These are phyloP conservation scores for Cichorium intybus DNA, from an alignment of 140 eudicot genomes.

Conservation along the genomic window DNA sequence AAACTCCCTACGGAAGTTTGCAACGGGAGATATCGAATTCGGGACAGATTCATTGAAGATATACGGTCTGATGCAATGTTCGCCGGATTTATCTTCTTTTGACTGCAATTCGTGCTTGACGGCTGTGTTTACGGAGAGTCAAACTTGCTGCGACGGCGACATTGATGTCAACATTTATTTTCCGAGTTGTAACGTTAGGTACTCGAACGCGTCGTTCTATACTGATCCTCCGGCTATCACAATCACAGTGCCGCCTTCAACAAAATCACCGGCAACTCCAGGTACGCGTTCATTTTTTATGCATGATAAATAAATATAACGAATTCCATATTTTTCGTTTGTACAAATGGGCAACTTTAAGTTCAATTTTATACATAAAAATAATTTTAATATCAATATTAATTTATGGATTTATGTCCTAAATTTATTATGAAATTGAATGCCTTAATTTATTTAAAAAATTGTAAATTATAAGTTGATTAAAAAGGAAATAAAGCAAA, in stretches of 20 bases:
- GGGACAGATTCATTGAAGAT: background rate
- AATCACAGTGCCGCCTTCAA: background rate
- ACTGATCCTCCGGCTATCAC: conserved; percentile 8
- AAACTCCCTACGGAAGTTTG: conserved; percentile 18
- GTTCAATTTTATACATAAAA: no score
- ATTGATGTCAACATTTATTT: conserved; percentile 15
- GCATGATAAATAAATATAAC: no score
- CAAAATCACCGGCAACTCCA: background rate
- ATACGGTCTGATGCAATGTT: conserved; percentile 33
- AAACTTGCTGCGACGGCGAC: conserved; percentile 19
- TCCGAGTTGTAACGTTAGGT: conserved; percentile 22
- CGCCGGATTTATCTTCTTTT: conserved; percentile 27
- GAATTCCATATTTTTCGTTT: no score
- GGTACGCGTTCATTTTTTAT: background rate
- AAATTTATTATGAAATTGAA: no score
- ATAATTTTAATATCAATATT: no score
- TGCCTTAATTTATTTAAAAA: no score
- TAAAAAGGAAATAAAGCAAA: no score
- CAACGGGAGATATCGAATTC: background rate
- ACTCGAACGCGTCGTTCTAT: conserved; percentile 11
- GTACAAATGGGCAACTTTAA: no score
- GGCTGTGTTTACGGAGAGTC: conserved; percentile 13
- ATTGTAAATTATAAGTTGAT: no score
- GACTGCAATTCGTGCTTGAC: conserved; percentile 35
- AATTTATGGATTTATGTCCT: no score